Percentiles rank a stretch among this genome's conserved stretches.
Conservation (phyloP, 108 stramenopile genomes). For the Pseudonitzschia delicatissima region DNA sequence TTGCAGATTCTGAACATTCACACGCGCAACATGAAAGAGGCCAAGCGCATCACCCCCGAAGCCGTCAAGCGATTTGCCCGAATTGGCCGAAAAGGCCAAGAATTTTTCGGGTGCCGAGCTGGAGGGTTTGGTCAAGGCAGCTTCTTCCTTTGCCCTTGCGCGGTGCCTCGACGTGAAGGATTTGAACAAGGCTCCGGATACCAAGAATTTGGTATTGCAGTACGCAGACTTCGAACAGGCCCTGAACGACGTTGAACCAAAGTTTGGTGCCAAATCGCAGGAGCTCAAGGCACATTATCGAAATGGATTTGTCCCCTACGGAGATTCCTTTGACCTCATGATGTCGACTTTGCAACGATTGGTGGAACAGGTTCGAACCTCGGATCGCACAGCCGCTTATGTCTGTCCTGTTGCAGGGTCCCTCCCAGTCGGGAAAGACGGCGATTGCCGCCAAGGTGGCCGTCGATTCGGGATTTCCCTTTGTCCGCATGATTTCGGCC, state of each 20-base stretch:
- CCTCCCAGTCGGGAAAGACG: constrained; percentile 90
- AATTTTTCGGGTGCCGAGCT: constrained; percentile 99
- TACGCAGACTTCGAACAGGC: constrained; percentile 89
- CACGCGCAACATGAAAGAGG: constrained; percentile 87
- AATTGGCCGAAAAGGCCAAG: constrained; percentile 88
- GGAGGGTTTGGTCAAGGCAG: constrained; percentile 96
- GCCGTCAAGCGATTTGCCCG: constrained; percentile 73
- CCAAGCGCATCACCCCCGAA: constrained; percentile 81
- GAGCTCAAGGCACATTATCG: constrained; percentile 91
- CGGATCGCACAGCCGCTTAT: constrained; percentile 91
- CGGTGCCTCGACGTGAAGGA: constrained; percentile 92
- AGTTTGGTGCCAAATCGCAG: constrained; percentile 89
- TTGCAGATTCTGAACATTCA: constrained; percentile 96
- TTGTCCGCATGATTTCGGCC: constrained; percentile 94
- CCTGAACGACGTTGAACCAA: constrained; percentile 88
- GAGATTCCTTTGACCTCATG: constrained; percentile 83
- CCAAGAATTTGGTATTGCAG: constrained; percentile 74
- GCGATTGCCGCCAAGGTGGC: constrained; percentile 95
- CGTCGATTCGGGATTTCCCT: constrained; percentile 91
- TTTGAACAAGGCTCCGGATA: constrained; percentile 88
- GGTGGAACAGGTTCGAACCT: constrained; percentile 86
- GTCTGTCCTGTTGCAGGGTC: constrained; percentile 90
- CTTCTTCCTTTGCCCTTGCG: constrained; percentile 92
- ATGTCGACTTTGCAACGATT: constrained; percentile 79
- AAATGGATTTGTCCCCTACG: constrained; percentile 95